Conservation (phyloP, 148 eudicot species). For the Nepenthes gracilis region DNA sequence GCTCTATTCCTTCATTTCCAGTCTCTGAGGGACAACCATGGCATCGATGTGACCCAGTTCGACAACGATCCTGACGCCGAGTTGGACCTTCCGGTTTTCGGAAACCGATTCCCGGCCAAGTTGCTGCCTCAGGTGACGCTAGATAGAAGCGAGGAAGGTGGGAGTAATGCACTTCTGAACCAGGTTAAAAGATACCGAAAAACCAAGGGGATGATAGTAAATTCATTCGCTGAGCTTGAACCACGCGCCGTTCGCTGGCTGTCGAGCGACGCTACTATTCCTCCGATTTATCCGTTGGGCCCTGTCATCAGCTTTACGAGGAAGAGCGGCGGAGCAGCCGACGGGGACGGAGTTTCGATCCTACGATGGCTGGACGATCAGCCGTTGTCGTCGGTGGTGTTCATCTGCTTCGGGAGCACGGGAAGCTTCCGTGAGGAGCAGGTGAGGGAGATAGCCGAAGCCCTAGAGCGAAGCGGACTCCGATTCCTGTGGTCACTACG, state of each 20-base stretch:
- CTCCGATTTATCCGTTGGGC: slow-evolving; percentile 4
- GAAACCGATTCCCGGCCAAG: neutral
- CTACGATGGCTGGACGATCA: slow-evolving; percentile 8
- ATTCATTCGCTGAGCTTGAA: slow-evolving; percentile 13
- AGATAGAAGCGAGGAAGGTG: neutral
- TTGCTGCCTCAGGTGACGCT: neutral
- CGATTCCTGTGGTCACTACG: slow-evolving; percentile 19
- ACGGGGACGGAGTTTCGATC: slow-evolving; percentile 2
- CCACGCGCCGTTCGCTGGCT: neutral
- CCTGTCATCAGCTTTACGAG: slow-evolving; percentile 1
- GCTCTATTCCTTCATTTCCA: slow-evolving; percentile 13
- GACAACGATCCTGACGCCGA: neutral
- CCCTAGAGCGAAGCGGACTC: slow-evolving; percentile 8
- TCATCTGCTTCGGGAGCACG: slow-evolving; percentile 14
- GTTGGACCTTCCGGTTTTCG: neutral
- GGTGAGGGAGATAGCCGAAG: slow-evolving; percentile 3
- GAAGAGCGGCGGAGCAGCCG: neutral
- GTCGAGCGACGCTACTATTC: neutral
- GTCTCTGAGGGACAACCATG: neutral
- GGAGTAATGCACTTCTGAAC: neutral
- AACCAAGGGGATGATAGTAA: slow-evolving; percentile 9
- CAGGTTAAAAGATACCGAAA: neutral
- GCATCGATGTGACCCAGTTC: neutral
- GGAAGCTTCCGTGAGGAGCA: slow-evolving; percentile 14
- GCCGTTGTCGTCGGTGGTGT: slow-evolving; percentile 9